Conservation (phyloP, 805 yeast genomes). For the Yarrowia phangngaensis region DNA sequence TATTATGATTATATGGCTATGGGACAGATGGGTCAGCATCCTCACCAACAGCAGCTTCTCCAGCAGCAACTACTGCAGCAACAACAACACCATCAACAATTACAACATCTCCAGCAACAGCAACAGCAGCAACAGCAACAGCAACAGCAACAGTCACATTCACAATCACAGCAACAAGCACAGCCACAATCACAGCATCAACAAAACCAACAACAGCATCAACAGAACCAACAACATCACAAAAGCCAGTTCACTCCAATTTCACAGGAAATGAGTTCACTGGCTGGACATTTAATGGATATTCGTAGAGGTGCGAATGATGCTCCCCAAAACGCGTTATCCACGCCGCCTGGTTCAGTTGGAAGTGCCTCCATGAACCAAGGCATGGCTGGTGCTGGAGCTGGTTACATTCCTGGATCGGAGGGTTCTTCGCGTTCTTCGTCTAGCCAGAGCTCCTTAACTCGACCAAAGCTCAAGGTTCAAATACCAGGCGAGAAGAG, state of each 20-base stretch:
- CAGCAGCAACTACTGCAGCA: slow-evolving; percentile 26
- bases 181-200: slow-evolving; percentile 7
- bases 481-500: slow-evolving; percentile 28
- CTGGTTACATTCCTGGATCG: slow-evolving; percentile 28
- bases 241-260: slow-evolving; percentile 23
- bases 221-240: slow-evolving; percentile 20
- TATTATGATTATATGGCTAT: slow-evolving; percentile 15
- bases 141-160: slow-evolving; percentile 23
- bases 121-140: slow-evolving; percentile 18
- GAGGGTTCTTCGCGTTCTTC: slow-evolving; percentile 27
- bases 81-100: slow-evolving; percentile 14
- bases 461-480: slow-evolving; percentile 27
- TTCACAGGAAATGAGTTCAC: slow-evolving; percentile 20
- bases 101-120: slow-evolving; percentile 19
- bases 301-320: slow-evolving; percentile 23
- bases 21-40: slow-evolving; percentile 23
- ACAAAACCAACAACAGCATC: slow-evolving; percentile 10
- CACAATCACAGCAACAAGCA: slow-evolving; percentile 15
- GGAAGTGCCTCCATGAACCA: slow-evolving; percentile 6
- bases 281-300: slow-evolving; percentile 26
- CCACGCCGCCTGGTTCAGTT: not conserved
- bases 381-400: slow-evolving; percentile 27
- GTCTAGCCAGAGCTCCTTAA: slow-evolving; percentile 27
- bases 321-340: slow-evolving; percentile 5
- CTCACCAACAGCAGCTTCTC: slow-evolving; percentile 22